These are phyloP conservation scores for Guadua angustifolia DNA, from an alignment of 176 grass and related monocot genomes.

Conservation along the genomic window DNA sequence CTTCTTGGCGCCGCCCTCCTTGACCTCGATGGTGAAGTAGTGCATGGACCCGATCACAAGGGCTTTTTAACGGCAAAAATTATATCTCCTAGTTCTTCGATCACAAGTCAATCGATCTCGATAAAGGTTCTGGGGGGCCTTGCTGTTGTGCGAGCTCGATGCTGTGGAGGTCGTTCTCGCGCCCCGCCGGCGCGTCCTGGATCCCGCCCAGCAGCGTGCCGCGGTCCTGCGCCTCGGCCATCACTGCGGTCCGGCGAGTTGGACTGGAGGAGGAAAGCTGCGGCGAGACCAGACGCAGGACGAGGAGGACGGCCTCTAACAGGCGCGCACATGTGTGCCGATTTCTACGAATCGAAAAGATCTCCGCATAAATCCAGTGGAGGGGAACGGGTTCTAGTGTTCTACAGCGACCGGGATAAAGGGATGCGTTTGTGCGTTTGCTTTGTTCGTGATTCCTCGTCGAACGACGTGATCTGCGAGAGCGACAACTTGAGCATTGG, in stretches of 20 bases:
- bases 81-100: background rate
- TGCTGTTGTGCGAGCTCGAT: constrained; percentile 65
- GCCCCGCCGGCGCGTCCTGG: constrained; percentile 49
- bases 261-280: background rate
- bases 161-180: constrained; percentile 56
- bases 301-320: background rate
- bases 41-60: constrained; percentile 47
- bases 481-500: background rate
- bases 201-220: constrained; percentile 10
- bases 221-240: constrained; percentile 8
- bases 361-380: background rate
- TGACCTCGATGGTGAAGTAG: constrained; percentile 71
- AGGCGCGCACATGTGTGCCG: background rate
- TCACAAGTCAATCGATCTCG: background rate
- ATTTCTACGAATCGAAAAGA: background rate
- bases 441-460: background rate
- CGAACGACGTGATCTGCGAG: background rate
- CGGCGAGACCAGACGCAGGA: background rate
- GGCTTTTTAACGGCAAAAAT: background rate
- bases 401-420: background rate
- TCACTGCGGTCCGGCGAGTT: background rate
- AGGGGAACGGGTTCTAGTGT: background rate
- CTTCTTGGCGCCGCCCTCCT: constrained; percentile 56
- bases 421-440: background rate
- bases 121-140: background rate